Base-by-base conservation (phyloP, 2,329 filamentous ascomycete genomes). In the Fusarium continuum region DNA sequence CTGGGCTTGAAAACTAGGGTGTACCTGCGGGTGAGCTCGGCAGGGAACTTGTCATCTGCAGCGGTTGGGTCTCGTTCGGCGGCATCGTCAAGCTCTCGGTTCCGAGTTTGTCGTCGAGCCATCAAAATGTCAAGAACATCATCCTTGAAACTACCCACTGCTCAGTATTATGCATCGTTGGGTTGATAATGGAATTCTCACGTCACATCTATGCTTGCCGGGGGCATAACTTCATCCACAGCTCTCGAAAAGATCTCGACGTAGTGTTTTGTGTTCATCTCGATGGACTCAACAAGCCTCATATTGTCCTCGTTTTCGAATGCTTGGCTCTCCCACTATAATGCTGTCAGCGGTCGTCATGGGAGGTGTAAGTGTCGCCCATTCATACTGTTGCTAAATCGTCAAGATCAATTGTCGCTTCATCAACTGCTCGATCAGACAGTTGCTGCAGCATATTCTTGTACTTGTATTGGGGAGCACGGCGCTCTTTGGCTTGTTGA, bases 81-180 rank as follows among this genome's bases (percentile, higher is more conserved):
- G n/a, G 85, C 83, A 67, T 88, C 83, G 17, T 83, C 79, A 61
- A 96, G 83, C 36, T 89, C 88, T 66, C 92, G 90, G 75, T 99
- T 98, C 69, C 93, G 88, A 70, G 89, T 90, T 70, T 91, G 88
- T 69, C 95, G 89, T 74, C 96, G 92, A 34, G 92, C 91, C 90
- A 97, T 96, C 72, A 99, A 90, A 25, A 99, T 92, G 77, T 99
- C 95, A 36, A 99, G 84, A 9, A 98, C 93, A 77, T 99, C 95
- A 73, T 97, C 93, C 77, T 98, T 98, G 84, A 97, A 98, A 68
- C 90, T 92, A 67, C 40, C 16, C 17, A 22, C 34, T 36, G 14
- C 36, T 69, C 22, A 68, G 55, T n/a, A 31, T 16, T 4, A 29
- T 23, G 26, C 11, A 3, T 22, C 23, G 4, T 20, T 10, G 17